phyloP scores from a whole-genome alignment of 306 rosid species.

The Gillenia trifoliata region DNA sequence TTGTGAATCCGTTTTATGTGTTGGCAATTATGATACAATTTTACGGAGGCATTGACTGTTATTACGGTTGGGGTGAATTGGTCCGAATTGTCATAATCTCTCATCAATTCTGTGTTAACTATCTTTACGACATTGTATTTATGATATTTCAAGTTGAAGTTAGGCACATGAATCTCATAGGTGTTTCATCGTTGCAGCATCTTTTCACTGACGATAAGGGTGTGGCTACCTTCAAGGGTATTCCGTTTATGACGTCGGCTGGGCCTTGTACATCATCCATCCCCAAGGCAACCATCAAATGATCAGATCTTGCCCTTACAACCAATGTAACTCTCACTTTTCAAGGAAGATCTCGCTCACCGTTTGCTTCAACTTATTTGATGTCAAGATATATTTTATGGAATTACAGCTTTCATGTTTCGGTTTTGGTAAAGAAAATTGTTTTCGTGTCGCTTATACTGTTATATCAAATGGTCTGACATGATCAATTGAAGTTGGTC shows the following conservation, averaged over 20 bases:
- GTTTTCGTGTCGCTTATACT: background rate
- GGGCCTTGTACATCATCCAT: conserved; percentile 87
- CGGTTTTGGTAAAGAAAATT: background rate
- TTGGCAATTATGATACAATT: background rate
- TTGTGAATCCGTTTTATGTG: background rate
- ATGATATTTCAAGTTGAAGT: background rate
- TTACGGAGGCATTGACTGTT: background rate
- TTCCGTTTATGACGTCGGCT: conserved; percentile 82
- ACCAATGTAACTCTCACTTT: conserved; percentile 14
- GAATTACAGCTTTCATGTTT: conserved; percentile 3
- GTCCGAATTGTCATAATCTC: background rate
- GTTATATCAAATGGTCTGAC: background rate
- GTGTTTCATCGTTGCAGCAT: conserved; percentile 56
- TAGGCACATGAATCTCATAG: conserved; percentile 10
- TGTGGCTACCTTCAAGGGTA: conserved; percentile 84
- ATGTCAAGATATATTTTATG: conserved; percentile 11
- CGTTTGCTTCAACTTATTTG: conserved; percentile 4
- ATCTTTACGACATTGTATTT: background rate
- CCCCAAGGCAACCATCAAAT: conserved; percentile 65
- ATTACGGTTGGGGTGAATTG: background rate
- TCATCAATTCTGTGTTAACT: background rate
- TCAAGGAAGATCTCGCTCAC: background rate
- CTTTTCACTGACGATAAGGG: conserved; percentile 86
- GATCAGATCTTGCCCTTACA: conserved; percentile 4
- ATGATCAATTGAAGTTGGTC: too few relatives aligned